These are phyloP conservation scores for Phytopythium aichiense DNA, from an alignment of 352 stramenopile genomes.

Conservation along the genomic window DNA sequence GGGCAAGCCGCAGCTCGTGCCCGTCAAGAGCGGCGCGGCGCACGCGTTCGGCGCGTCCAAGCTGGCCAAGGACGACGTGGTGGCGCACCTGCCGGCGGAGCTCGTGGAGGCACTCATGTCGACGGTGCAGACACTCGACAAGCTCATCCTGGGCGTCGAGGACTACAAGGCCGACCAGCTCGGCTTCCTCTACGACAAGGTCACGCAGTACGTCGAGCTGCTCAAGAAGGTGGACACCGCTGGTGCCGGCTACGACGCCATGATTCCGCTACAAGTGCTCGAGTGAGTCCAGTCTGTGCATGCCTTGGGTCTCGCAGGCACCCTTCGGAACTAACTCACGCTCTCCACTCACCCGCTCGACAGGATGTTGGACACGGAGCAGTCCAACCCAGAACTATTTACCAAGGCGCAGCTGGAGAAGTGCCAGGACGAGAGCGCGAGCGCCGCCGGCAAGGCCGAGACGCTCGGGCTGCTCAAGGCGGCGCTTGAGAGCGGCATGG, in stretches of 20 bases:
- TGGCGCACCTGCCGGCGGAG: slow-evolving; percentile 47
- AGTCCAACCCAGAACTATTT: slow-evolving; percentile 67
- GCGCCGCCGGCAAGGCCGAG: slow-evolving; percentile 38
- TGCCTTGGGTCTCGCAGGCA: no score
- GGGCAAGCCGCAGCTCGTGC: slow-evolving; percentile 55
- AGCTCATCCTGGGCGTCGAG: slow-evolving; percentile 50
- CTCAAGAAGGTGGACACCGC: slow-evolving; percentile 41
- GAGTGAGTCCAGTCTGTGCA: slow-evolving; percentile 22
- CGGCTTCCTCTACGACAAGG: slow-evolving; percentile 53
- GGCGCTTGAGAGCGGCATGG: slow-evolving; percentile 37
- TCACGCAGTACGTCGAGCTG: slow-evolving; percentile 56
- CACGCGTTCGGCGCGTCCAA: slow-evolving; percentile 19
- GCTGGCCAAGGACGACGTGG: slow-evolving; percentile 50
- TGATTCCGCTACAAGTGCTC: slow-evolving; percentile 60
- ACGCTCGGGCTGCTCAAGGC: slow-evolving; percentile 51
- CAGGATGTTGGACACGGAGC: slow-evolving; percentile 48
- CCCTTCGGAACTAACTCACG: background rate
- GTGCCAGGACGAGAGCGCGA: slow-evolving; percentile 51
- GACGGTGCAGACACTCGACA: slow-evolving; percentile 64
- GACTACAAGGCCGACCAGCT: slow-evolving; percentile 62
- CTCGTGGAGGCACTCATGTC: slow-evolving; percentile 53
- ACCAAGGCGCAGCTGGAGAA: slow-evolving; percentile 62
- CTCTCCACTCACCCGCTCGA: background rate
- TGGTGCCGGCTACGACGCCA: slow-evolving; percentile 42
- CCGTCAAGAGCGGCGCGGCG: slow-evolving; percentile 27